phyloP scores from a whole-genome alignment of 1,284 basidiomycete species.

The Microbotryum intermedium region DNA sequence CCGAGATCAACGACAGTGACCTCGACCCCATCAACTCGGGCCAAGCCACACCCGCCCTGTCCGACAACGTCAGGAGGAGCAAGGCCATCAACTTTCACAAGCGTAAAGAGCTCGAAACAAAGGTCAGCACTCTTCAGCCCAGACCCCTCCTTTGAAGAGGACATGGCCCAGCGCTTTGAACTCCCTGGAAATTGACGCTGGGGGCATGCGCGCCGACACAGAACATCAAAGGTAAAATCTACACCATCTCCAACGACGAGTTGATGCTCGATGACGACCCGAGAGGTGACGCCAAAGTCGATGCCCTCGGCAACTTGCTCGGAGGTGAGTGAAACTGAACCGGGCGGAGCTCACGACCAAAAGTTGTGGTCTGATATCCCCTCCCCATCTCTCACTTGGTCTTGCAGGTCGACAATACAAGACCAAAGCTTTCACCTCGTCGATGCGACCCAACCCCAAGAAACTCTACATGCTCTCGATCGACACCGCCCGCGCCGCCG shows the following conservation, averaged over 20 bases:
- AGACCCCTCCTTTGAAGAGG: no score
- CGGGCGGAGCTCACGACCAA: neutral
- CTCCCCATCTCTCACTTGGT: neutral
- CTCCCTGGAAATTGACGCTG: neutral
- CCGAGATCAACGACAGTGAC: neutral
- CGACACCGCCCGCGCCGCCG: constrained; percentile 88
- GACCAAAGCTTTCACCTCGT: constrained; percentile 72
- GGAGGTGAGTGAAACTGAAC: constrained; percentile 49
- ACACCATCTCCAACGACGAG: constrained; percentile 78
- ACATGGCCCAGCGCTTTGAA: no score
- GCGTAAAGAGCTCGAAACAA: neutral
- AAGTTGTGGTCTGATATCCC: neutral
- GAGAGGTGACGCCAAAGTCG: constrained; percentile 86
- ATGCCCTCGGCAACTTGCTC: constrained; percentile 68
- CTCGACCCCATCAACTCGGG: constrained; percentile 2
- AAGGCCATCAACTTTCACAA: constrained; percentile 1
- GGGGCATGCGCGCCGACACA: neutral
- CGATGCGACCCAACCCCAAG: constrained; percentile 64
- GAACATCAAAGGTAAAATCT: constrained; percentile 64
- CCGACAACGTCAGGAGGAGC: neutral
- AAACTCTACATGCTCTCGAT: constrained; percentile 91
- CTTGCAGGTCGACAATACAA: constrained; percentile 72
- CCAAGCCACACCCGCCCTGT: neutral
- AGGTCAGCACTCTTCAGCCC: no score
- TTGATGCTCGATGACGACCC: constrained; percentile 72